Conservation (phyloP, 2,329 filamentous ascomycete genomes). For the Ophiostoma piceae region DNA sequence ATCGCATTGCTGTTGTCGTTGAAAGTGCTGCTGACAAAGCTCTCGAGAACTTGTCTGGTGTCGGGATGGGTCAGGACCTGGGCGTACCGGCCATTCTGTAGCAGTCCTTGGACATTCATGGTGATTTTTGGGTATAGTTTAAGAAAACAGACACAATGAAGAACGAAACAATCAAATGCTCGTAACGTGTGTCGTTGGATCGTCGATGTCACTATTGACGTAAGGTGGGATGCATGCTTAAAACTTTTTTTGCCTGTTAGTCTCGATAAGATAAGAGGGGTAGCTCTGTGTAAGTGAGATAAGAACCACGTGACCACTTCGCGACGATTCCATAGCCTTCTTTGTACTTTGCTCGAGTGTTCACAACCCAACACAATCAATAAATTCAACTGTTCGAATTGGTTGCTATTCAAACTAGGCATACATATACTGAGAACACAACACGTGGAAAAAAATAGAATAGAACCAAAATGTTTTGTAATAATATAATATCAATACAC, state of each 20-base stretch:
- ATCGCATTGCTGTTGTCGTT: neutral
- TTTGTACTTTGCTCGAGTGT: neutral
- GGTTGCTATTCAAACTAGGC: too few relatives aligned
- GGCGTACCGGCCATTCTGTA: conserved; percentile 21
- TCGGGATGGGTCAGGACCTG: conserved; percentile 19
- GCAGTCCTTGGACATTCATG: conserved; percentile 22
- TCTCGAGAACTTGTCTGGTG: conserved; percentile 6
- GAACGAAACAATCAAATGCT: neutral
- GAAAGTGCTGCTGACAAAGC: conserved; percentile 21
- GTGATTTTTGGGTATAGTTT: neutral
- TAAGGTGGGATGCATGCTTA: conserved; percentile 18
- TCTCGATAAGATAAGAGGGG: conserved; percentile 25
- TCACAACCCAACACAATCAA: neutral
- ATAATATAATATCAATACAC: conserved; percentile 1
- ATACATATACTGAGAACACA: too few relatives aligned
- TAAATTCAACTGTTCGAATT: too few relatives aligned
- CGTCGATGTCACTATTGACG: neutral
- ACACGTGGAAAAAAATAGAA: too few relatives aligned
- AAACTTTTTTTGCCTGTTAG: conserved; percentile 21
- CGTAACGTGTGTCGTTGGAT: neutral
- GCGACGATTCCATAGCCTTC: neutral
- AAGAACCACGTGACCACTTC: conserved; percentile 40
- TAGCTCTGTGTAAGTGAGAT: conserved; percentile 8
- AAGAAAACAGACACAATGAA: neutral
- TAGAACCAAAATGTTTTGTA: neutral